Conservation (phyloP, 1,284 basidiomycete genomes). For the Vanrija pseudolonga region DNA sequence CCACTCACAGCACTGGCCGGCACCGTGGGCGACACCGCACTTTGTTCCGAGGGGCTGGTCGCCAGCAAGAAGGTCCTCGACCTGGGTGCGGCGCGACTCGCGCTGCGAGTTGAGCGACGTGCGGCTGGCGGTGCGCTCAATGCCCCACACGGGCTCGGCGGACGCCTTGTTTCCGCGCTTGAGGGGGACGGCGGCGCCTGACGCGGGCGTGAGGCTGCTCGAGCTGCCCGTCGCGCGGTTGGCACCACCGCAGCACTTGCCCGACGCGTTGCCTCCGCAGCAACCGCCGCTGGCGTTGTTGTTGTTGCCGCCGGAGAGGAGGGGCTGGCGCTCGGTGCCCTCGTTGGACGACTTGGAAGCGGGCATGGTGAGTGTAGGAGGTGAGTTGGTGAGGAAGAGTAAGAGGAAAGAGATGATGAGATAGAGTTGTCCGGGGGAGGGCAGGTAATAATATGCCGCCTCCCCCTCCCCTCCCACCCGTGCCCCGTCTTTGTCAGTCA, state of each 20-base stretch:
- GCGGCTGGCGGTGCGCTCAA: constrained; percentile 13
- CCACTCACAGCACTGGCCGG: constrained; percentile 41
- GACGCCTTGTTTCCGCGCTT: constrained; percentile 8
- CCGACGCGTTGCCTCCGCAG: constrained; percentile 14
- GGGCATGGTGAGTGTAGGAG: background rate
- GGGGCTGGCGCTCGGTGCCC: background rate
- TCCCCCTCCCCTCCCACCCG: background rate
- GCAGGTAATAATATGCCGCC: background rate
- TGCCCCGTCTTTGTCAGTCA: no score
- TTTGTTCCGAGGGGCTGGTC: constrained; percentile 40
- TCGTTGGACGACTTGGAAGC: background rate
- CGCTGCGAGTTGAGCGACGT: constrained; percentile 10
- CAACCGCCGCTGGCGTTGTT: constrained; percentile 15
- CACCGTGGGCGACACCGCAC: constrained; percentile 34
- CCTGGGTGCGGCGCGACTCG: constrained; percentile 10
- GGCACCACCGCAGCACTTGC: constrained; percentile 16
- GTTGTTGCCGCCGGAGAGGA: background rate
- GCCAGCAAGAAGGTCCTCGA: constrained; percentile 32
- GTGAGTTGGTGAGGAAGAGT: background rate
- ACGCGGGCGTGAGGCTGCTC: background rate
- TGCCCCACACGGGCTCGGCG: constrained; percentile 15
- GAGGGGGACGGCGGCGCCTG: constrained; percentile 15
- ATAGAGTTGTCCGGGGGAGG: background rate
- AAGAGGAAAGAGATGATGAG: background rate
- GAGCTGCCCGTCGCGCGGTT: background rate